Evolutionary conservation across 345 rosid genomes (phyloP), one percentile per base, ranked within the genome.

Genomic region (Turritis glabra): DNA sequence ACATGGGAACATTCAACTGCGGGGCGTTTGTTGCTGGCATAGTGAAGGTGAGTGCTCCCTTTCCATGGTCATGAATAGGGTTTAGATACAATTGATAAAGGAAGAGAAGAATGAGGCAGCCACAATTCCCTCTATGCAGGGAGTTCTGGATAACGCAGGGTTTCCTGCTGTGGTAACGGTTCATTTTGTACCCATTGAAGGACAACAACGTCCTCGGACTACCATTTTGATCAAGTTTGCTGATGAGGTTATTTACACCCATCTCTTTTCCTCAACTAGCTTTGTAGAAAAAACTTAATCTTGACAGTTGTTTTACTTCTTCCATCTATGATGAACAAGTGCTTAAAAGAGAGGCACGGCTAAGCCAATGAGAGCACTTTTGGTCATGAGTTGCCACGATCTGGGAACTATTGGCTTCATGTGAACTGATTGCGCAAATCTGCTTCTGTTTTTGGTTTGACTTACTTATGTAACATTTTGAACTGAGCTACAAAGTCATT

Each of bases 11-110:
- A 22, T 95, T 95, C 72, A 95, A 95, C 80, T 95, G 98, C 12
- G 98, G 98, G n/a, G 99, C 99, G 18, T 95, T 92, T 86, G 98
- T 90, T 75, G 99, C 99, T 73, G 98, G 99, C 75, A 90, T 95
- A 74, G 98, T 95, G 1, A 87, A 87, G 88, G 99, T 95, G 73
- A 82, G 82, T 58, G 60, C 27, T 30, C 11, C 3, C 60, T 47
- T 44, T 18, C 30, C 69, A 54, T 55, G 19, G 44, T 43, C 44
- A 37, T 55, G 57, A 32, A 41, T 8, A 76, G 1, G 22, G 7
- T 68, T 30, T 23, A 23, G 1, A 12, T 13, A 8, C 7, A 11
- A 35, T 22, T 57, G 22, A 25, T 61, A 12, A n/a, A 30, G 43
- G 10, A 61, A 61, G n/a, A n/a, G 50, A 29, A 37, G 46, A 77